Conservation (phyloP, 1,284 basidiomycete genomes). For the Apiotrichum laibachii region DNA sequence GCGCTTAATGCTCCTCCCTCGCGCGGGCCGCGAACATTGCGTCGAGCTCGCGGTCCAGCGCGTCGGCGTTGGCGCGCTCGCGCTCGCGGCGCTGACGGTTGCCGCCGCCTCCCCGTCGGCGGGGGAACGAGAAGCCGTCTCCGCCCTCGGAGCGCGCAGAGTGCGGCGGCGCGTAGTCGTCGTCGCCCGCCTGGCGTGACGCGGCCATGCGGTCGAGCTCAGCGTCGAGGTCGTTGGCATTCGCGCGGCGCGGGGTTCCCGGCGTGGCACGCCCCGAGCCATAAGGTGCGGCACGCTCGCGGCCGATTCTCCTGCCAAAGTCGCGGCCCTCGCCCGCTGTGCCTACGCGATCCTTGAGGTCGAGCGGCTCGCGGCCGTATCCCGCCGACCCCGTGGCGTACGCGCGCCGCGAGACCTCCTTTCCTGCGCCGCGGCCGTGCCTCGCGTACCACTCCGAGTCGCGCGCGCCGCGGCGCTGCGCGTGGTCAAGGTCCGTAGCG, state of each 20-base stretch:
- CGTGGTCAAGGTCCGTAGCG: constrained; percentile 32
- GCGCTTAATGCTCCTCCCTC: not conserved
- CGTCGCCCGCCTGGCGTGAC: constrained; percentile 18
- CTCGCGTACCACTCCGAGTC: constrained; percentile 41
- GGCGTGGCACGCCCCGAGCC: not conserved
- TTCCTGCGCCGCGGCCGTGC: constrained; percentile 41
- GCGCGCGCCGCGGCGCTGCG: constrained; percentile 29
- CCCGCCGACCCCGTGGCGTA: not conserved
- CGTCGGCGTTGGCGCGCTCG: constrained; percentile 28
- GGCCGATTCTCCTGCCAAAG: constrained; percentile 36
- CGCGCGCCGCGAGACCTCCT: constrained; percentile 28
- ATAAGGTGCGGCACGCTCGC: constrained; percentile 25
- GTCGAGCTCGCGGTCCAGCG: constrained; percentile 37
- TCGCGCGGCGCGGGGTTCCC: constrained; percentile 5
- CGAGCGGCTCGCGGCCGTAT: constrained; percentile 11
- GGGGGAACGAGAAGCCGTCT: not conserved
- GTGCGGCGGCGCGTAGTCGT: constrained; percentile 6
- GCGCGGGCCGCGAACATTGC: constrained; percentile 19
- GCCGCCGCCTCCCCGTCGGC: constrained; percentile 6
- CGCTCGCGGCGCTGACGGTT: constrained; percentile 13
- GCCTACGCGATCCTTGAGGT: constrained; percentile 21
- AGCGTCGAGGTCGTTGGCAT: constrained; percentile 36
- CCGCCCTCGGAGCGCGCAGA: no score
- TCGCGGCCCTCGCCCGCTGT: constrained; percentile 33
- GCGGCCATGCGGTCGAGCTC: constrained; percentile 39